Conservation (phyloP, 2,329 filamentous ascomycete genomes). For the Ophiostoma australiae region DNA sequence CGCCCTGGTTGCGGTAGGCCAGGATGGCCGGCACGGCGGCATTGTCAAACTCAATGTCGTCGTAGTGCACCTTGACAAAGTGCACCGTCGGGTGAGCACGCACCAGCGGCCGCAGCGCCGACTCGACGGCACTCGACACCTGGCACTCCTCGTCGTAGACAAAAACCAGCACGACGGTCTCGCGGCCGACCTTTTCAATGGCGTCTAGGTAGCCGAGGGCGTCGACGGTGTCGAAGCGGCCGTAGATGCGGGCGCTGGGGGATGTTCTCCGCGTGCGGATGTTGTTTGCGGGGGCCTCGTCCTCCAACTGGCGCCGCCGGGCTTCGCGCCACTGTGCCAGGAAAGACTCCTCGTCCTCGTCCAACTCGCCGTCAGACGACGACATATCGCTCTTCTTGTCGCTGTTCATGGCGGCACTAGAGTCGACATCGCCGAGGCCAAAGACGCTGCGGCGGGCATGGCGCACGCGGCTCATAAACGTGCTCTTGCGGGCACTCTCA, state of each 20-base stretch:
- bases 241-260: constrained; percentile 73
- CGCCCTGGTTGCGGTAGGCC: constrained; percentile 80
- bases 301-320: constrained; percentile 71
- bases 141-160: constrained; percentile 84
- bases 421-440: constrained; percentile 36
- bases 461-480: constrained; percentile 50
- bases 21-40: constrained; percentile 82
- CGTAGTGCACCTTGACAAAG: constrained; percentile 87
- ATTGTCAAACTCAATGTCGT: constrained; percentile 90
- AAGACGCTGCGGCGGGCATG: constrained; percentile 53
- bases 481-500: constrained; percentile 58
- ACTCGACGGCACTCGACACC: constrained; percentile 73
- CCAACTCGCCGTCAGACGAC: constrained; percentile 43
- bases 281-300: constrained; percentile 41
- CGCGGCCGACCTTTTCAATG: constrained; percentile 78
- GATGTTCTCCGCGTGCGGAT: constrained; percentile 63
- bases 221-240: constrained; percentile 76
- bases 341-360: constrained; percentile 72
- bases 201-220: constrained; percentile 91
- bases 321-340: constrained; percentile 80
- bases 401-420: constrained; percentile 34
- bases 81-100: constrained; percentile 64
- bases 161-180: constrained; percentile 85
- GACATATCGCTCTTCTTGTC: constrained; percentile 37
- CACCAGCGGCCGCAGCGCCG: constrained; percentile 71